Conservation (phyloP, 176 grass and related monocot genomes). For the Tillandsia fasciculata region DNA sequence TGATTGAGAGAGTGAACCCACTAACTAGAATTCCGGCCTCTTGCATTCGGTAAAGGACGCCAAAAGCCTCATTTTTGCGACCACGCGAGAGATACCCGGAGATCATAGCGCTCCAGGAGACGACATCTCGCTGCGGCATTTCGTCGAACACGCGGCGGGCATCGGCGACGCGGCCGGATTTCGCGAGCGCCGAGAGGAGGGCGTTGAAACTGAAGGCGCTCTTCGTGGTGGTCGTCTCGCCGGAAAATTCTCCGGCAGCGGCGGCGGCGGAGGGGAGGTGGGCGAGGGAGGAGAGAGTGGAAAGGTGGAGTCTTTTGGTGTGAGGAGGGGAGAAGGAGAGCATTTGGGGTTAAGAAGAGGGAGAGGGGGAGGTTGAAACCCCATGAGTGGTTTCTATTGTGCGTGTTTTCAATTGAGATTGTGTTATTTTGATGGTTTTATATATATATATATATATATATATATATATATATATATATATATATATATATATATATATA, state of each 20-base stretch:
- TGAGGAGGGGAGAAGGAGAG: constrained; percentile 22
- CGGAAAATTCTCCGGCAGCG: constrained; percentile 20
- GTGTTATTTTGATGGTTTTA: no score
- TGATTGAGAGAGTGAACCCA: constrained; percentile 67
- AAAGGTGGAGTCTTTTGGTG: constrained; percentile 44
- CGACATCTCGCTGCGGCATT: constrained; percentile 45
- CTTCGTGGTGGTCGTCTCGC: constrained; percentile 12
- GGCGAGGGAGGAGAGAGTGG: constrained; percentile 33
- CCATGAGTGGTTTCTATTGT: no score
- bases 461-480: no score
- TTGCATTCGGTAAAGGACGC: constrained; percentile 28
- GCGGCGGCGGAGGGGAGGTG: constrained; percentile 55
- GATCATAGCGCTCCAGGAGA: constrained; percentile 68
- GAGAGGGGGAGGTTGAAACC: no score
- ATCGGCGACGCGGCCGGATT: constrained; percentile 21
- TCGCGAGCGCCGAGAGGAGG: constrained; percentile 17
- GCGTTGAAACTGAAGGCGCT: constrained; percentile 68
- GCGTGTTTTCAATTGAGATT: no score
- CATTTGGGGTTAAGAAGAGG: constrained; percentile 19
- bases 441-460: no score
- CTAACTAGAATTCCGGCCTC: constrained; percentile 37
- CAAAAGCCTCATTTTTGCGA: constrained; percentile 19
- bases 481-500: no score
- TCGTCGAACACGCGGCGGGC: constrained; percentile 48
- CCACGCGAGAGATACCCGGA: constrained; percentile 32